A percentile compares a stretch with the other conserved stretches of the same genome.
Evolutionary conservation across 306 rosid species (phyloP).

Genomic region (Alnus glutinosa): DNA sequence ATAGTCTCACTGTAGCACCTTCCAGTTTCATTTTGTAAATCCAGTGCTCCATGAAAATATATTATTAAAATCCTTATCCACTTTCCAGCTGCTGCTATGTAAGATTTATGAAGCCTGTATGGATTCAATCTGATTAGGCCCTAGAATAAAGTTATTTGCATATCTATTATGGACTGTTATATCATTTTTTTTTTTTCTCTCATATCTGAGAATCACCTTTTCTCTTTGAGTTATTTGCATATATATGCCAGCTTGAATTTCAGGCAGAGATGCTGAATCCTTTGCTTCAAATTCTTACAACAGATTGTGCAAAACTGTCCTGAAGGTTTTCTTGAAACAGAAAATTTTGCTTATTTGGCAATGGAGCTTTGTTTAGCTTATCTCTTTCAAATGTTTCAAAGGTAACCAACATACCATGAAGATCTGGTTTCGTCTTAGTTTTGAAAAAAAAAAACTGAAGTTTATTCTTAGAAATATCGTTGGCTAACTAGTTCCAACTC

Average conservation of each 20-base stretch:
- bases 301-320: conserved; percentile 92
- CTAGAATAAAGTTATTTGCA: neutral
- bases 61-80: neutral
- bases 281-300: conserved; percentile 34
- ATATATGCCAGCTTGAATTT: neutral
- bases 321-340: conserved; percentile 53
- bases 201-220: neutral
- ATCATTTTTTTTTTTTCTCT: neutral
- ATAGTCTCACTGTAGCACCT: neutral
- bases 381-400: conserved; percentile 50
- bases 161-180: neutral
- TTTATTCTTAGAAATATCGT: conserved; percentile 12
- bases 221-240: neutral
- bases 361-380: conserved; percentile 74
- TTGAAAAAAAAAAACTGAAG: conserved; percentile 8
- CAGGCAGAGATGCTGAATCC: conserved; percentile 7
- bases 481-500: conserved; percentile 28
- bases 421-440: conserved; percentile 14
- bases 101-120: neutral
- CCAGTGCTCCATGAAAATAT: neutral
- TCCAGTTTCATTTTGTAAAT: neutral
- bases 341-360: conserved; percentile 57
- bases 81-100: conserved; percentile 12
- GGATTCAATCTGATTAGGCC: neutral
- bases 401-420: conserved; percentile 45